These are phyloP conservation scores for Calonectria multiphialidica DNA, from an alignment of 2,329 filamentous ascomycete genomes.

Conservation along the genomic window DNA sequence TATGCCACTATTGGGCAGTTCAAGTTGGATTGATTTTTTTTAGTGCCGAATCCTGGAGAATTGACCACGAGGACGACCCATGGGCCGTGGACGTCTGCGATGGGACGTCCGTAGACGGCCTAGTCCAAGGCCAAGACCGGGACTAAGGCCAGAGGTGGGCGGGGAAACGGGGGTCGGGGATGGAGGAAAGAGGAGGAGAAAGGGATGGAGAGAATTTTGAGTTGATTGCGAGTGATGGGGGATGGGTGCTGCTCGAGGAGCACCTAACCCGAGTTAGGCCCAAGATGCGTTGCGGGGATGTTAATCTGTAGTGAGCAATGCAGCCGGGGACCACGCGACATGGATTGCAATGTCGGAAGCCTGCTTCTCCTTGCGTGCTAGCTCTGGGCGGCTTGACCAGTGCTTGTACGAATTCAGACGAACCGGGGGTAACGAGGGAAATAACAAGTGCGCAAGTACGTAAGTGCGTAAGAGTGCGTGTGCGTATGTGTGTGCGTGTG, in stretches of 20 bases:
- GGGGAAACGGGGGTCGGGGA: conserved; percentile 8
- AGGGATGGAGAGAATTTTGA: background rate
- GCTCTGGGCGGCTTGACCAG: background rate
- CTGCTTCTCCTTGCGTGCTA: background rate
- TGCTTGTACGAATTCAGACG: background rate
- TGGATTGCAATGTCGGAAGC: background rate
- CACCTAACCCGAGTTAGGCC: conserved; percentile 16
- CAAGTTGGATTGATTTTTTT: background rate
- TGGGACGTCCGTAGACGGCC: conserved; percentile 10
- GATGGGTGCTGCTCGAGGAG: background rate
- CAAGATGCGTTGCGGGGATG: background rate
- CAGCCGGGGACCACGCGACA: conserved; percentile 1
- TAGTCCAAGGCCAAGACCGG: conserved; percentile 5
- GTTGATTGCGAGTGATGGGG: background rate
- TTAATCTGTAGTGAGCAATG: conserved; percentile 1
- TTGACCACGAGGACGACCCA: conserved; percentile 1
- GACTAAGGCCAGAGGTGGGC: conserved; percentile 5
- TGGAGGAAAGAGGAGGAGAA: background rate
- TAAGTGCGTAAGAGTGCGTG: no score
- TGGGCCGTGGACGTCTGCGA: conserved; percentile 5
- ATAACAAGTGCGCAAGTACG: background rate
- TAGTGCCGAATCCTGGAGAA: conserved; percentile 15
- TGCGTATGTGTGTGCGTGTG: background rate
- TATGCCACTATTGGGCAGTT: background rate
- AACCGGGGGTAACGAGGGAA: conserved; percentile 1